These are phyloP conservation scores for Ophiostoma sp. DNA, from an alignment of 2,329 filamentous ascomycete genomes.

Conservation along the genomic window DNA sequence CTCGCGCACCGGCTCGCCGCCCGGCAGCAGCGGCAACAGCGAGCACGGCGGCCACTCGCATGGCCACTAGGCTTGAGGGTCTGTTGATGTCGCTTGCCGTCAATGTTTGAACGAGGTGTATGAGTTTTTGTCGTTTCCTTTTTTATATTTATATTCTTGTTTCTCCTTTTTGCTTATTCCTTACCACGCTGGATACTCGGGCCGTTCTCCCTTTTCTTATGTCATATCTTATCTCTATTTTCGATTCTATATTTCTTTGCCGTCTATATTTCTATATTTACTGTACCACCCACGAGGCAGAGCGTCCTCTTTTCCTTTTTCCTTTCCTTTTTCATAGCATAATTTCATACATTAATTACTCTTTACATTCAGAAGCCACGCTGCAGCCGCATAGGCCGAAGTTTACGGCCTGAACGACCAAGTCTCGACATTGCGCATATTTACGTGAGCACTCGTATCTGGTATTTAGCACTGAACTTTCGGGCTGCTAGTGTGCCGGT, in stretches of 20 bases:
- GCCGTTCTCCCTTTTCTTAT: neutral
- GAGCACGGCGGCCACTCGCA: slow-evolving; percentile 27
- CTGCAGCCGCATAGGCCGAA: neutral
- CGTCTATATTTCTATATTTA: neutral
- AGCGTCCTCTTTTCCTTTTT: slow-evolving; percentile 5
- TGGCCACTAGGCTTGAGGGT: slow-evolving; percentile 16
- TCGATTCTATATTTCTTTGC: neutral
- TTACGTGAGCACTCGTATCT: neutral
- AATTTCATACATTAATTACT: neutral
- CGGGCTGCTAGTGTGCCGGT: neutral
- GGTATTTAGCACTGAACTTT: slow-evolving; percentile 5
- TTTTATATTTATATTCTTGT: neutral
- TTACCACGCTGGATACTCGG: neutral
- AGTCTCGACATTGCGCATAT: neutral
- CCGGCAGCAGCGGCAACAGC: slow-evolving; percentile 37
- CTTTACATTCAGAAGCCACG: neutral
- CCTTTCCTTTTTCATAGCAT: neutral
- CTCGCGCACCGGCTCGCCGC: slow-evolving; percentile 32
- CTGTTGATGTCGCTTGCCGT: neutral
- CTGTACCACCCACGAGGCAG: neutral
- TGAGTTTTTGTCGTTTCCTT: neutral
- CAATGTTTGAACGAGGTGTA: neutral
- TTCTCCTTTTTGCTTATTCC: neutral
- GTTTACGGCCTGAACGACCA: too few species aligned
- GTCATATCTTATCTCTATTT: neutral